Evolutionary conservation across 148 eudicot genomes (phyloP).

Genomic region (Spergularia marina): DNA sequence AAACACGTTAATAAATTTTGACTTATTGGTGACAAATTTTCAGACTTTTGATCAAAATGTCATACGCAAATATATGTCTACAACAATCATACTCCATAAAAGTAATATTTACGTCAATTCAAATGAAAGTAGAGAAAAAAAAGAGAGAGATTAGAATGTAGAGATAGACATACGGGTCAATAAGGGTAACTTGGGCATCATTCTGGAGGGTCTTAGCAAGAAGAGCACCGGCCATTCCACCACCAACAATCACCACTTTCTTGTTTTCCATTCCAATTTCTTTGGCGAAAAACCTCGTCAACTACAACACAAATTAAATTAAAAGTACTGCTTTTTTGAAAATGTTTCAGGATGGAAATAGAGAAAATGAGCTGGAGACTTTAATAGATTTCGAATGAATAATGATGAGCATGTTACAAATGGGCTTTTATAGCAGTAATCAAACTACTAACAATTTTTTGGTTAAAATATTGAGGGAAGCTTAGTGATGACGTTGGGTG

Average conservation of each 20-base stretch:
- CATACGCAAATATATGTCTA: no score
- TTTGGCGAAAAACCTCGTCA: not conserved
- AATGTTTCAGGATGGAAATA: not conserved
- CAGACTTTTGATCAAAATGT: no score
- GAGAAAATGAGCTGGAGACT: no score
- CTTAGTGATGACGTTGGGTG: not conserved
- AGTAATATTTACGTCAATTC: no score
- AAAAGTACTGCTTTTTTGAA: not conserved
- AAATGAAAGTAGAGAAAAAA: no score
- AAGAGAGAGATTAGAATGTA: not conserved
- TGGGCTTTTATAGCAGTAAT: not conserved
- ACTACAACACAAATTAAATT: not conserved
- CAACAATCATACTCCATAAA: no score
- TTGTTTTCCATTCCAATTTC: not conserved
- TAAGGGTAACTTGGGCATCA: conserved; percentile 34
- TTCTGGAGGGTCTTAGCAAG: conserved; percentile 33
- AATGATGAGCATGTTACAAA: not conserved
- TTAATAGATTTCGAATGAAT: not conserved
- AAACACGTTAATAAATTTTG: no score
- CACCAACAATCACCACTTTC: conserved; percentile 39
- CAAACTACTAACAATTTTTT: not conserved
- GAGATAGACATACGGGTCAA: conserved; percentile 30
- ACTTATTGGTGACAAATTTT: no score
- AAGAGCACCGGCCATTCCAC: conserved; percentile 41
- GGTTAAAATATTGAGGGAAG: not conserved